Conservation (phyloP, 257 asterid genomes). For the Solanum pennellii region DNA sequence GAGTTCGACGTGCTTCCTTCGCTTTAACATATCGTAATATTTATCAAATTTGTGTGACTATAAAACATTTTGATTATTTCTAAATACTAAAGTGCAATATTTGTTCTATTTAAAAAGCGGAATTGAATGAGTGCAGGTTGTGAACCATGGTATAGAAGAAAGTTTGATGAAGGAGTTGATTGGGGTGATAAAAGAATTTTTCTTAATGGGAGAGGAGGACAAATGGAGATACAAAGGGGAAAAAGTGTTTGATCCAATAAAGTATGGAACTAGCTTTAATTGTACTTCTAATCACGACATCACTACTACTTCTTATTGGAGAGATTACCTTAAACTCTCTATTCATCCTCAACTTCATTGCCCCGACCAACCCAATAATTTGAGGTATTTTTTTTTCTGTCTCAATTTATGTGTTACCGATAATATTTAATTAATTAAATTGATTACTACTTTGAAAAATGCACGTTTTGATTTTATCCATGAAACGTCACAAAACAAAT, state of each 20-base stretch:
- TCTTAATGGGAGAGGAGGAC: conserved; percentile 50
- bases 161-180: conserved; percentile 24
- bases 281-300: conserved; percentile 21
- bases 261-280: conserved; percentile 76
- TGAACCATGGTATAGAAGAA: conserved; percentile 68
- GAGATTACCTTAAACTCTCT: conserved; percentile 63
- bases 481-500: background rate
- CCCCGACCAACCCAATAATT: conserved; percentile 42
- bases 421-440: too few species aligned
- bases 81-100: too few species aligned
- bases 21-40: too few species aligned
- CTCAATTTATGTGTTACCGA: background rate
- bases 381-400: conserved; percentile 28
- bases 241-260: conserved; percentile 47
- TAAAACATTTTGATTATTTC: too few species aligned
- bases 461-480: background rate
- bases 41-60: background rate
- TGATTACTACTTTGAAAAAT: background rate
- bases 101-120: too few species aligned
- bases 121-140: conserved; percentile 20
- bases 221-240: conserved; percentile 40
- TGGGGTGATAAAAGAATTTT: conserved; percentile 36
- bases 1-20: background rate
- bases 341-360: conserved; percentile 56
- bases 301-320: conserved; percentile 34